These are phyloP conservation scores for Edaphochlamys debaryana DNA, from an alignment of 139 green algal species.

Conservation along the genomic window DNA sequence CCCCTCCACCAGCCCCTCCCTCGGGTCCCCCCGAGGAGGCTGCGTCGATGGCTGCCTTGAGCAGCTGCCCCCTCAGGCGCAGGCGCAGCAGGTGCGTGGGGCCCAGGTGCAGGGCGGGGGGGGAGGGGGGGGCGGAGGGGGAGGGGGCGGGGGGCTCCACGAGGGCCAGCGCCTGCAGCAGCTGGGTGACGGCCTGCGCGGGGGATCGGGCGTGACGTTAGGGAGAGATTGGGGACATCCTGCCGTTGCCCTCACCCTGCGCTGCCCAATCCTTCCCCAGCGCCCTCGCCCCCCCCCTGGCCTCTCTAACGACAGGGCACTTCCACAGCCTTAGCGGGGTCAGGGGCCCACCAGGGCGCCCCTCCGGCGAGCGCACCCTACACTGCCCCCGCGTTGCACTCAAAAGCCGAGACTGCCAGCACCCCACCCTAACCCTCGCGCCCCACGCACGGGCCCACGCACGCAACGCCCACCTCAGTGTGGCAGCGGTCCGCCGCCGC, in stretches of 20 bases:
- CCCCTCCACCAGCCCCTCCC: no score
- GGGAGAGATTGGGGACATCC: background rate
- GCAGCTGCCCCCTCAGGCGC: slow-evolving; percentile 47
- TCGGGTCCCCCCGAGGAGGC: no score
- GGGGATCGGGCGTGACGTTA: no score
- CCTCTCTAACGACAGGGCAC: background rate
- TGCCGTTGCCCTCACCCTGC: background rate
- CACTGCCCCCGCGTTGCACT: no score
- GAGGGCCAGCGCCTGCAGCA: slow-evolving; percentile 1
- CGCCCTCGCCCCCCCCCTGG: no score
- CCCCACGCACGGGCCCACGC: background rate
- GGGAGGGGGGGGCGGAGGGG: background rate
- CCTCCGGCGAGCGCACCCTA: no score
- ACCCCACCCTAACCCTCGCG: no score
- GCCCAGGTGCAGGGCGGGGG: slow-evolving; percentile 4
- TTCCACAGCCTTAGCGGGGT: no score
- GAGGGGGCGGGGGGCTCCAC: background rate
- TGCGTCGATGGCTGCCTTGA: slow-evolving; percentile 58
- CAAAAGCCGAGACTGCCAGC: no score
- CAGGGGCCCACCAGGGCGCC: no score
- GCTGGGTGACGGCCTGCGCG: background rate
- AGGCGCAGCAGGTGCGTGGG: slow-evolving; percentile 51
- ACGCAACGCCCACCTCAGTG: background rate
- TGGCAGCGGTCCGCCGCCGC: background rate
- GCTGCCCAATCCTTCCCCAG: background rate